Base-by-base conservation (phyloP, 345 rosid species). In the Viola odorata region DNA sequence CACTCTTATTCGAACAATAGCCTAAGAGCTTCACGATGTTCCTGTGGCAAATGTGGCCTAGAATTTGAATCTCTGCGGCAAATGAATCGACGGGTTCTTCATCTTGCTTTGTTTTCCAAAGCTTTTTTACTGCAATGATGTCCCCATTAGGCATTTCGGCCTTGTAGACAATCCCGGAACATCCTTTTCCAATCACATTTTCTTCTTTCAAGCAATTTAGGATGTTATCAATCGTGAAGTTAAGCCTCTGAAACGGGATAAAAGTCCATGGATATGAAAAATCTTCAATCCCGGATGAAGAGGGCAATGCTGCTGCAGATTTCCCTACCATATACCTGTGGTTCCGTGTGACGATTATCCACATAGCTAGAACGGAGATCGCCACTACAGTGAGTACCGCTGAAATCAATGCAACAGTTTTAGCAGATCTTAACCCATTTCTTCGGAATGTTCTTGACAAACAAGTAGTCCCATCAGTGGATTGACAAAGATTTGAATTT, bases 181-280 rank as follows among this genome's bases (percentile, higher is more conserved):
- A 89, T 8, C 99, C 97, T 82, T 94, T 87, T 10, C 99, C 99
- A 38, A 94, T 83, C 61, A 85, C 83, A 71, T 94, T 94, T 57
- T 94, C 97, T 42, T 87, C 96, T 57, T 77, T 73, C 50, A 94
- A 76, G 76, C 87, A 83, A 15, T 81, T 82, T 45, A 94, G 71
- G 59, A 94, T 84, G 81, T 83, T 89, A 61, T 87, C 87, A 37
- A 87, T 78, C 49, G 83, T 80, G 63, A 87, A 85, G 64, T 70
- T 77, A 45, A 87, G 84, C 74, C 87, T 89, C 55, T 89, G 95
- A 63, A 94, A 94, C 14, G 99, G 99, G 56, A 89, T 94, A 75
- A 89, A 94, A 2, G 97, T 87, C 97, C 96, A 94, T 3, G 97
- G 99, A 64, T 84, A 86, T 0, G 97, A 94, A 69, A 89, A 89